Evolutionary conservation across 352 stramenopile genomes (phyloP).

Genomic region (Phytophthora tentaculata): DNA sequence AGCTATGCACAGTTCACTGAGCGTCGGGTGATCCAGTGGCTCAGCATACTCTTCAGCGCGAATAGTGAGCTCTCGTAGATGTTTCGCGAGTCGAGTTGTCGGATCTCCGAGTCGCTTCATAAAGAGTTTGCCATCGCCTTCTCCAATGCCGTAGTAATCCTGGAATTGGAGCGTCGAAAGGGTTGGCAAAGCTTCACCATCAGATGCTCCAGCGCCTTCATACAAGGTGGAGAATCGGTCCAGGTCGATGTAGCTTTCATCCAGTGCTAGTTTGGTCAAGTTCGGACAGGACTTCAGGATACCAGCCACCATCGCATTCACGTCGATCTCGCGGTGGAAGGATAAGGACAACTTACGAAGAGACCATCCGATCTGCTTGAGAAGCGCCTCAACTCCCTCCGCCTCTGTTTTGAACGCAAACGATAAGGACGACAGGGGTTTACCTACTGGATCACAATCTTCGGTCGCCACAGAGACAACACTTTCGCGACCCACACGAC

Average conservation of each 20-base stretch:
- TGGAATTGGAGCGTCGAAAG: constrained; percentile 15
- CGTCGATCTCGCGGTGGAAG: constrained; percentile 22
- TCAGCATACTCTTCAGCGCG: constrained; percentile 19
- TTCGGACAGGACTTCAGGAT: constrained; percentile 16
- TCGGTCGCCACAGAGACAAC: not conserved
- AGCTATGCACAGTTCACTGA: constrained; percentile 13
- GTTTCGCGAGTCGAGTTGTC: constrained; percentile 13
- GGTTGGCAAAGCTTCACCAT: not conserved
- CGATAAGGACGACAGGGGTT: not conserved
- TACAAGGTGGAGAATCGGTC: constrained; percentile 20
- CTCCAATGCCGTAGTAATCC: constrained; percentile 21
- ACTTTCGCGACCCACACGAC: not conserved
- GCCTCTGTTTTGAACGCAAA: not conserved
- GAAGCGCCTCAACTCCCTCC: not conserved
- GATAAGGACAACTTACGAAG: constrained; percentile 19
- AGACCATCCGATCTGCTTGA: constrained; percentile 25
- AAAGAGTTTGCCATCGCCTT: constrained; percentile 13
- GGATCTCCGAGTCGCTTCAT: constrained; percentile 24
- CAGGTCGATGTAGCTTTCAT: constrained; percentile 23
- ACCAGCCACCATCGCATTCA: constrained; percentile 17
- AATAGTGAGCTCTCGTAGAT: constrained; percentile 16
- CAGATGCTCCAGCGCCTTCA: not conserved
- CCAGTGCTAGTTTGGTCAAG: constrained; percentile 13
- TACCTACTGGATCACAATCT: not conserved
- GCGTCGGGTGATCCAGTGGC: constrained; percentile 15